phyloP scores from a whole-genome alignment of 176 grass and related monocot genomes.

The Aegilops umbellulata region DNA sequence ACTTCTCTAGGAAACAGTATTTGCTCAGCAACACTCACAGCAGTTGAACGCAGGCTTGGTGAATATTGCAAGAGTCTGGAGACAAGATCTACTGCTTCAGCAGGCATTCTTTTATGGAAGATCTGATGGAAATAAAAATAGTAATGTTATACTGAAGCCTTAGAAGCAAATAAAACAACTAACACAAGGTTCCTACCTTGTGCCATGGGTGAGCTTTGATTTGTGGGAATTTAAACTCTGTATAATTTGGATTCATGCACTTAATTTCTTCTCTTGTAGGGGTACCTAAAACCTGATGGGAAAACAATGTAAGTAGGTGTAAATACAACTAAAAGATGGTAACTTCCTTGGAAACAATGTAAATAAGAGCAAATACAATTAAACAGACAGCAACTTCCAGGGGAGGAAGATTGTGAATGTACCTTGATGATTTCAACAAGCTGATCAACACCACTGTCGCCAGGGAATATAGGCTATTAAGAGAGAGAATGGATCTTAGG shows the following conservation, averaged over 20 bases:
- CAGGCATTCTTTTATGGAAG: conserved; percentile 89
- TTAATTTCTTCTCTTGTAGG: conserved; percentile 99
- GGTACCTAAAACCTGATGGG: conserved; percentile 67
- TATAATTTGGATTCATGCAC: conserved; percentile 96
- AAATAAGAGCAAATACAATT: neutral
- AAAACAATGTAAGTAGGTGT: conserved; percentile 17
- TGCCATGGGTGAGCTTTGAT: conserved; percentile 99
- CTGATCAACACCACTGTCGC: conserved; percentile 90
- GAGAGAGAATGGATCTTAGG: neutral
- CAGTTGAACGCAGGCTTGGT: conserved; percentile 69
- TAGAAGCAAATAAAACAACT: neutral
- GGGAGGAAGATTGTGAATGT: conserved; percentile 6
- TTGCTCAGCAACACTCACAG: conserved; percentile 54
- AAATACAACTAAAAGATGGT: neutral
- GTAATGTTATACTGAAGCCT: conserved; percentile 27
- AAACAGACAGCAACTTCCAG: neutral
- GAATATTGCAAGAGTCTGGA: conserved; percentile 95
- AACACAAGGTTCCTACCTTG: conserved; percentile 51
- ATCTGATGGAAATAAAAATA: conserved; percentile 42
- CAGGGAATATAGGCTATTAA: conserved; percentile 89
- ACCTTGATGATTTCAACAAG: conserved; percentile 99
- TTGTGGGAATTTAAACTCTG: conserved; percentile 77
- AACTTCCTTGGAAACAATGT: neutral
- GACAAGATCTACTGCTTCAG: conserved; percentile 93
- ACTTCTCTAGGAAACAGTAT: neutral